Conservation (phyloP, 2,329 filamentous ascomycete genomes). For the Chrysosporium queenslandicum region DNA sequence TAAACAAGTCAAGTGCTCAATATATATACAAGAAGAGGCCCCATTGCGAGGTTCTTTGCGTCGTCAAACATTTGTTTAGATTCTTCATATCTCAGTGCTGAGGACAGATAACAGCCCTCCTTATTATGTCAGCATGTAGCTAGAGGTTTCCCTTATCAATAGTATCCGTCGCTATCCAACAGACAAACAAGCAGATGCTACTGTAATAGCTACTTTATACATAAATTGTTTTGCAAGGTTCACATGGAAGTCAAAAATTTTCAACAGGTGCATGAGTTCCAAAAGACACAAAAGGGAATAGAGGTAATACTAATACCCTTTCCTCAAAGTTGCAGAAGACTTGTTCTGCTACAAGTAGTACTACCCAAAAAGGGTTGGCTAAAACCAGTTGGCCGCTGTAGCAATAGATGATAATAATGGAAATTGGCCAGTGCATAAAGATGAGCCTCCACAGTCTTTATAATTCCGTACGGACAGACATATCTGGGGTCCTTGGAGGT, state of each 20-base stretch:
- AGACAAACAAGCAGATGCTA: too few relatives aligned
- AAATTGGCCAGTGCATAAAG: too few relatives aligned
- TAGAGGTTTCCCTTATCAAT: too few relatives aligned
- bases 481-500: constrained; percentile 26
- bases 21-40: not conserved
- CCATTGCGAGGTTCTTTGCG: not conserved
- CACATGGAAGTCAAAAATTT: not conserved
- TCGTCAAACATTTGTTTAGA: not conserved
- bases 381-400: not conserved
- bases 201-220: too few relatives aligned
- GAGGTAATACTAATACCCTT: too few relatives aligned
- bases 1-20: not conserved
- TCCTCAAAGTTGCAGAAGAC: too few relatives aligned
- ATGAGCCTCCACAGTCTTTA: too few relatives aligned
- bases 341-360: too few relatives aligned
- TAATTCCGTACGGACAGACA: constrained; percentile 41
- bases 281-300: not conserved
- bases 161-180: too few relatives aligned
- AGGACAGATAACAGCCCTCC: constrained; percentile 1
- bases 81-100: not conserved
- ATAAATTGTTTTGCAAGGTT: too few relatives aligned
- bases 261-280: not conserved
- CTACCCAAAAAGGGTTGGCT: not conserved
- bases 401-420: too few relatives aligned
- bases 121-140: constrained; percentile 7